These are phyloP conservation scores for Fusarium penzigii DNA, from an alignment of 2,329 filamentous ascomycete species.

Conservation along the genomic window DNA sequence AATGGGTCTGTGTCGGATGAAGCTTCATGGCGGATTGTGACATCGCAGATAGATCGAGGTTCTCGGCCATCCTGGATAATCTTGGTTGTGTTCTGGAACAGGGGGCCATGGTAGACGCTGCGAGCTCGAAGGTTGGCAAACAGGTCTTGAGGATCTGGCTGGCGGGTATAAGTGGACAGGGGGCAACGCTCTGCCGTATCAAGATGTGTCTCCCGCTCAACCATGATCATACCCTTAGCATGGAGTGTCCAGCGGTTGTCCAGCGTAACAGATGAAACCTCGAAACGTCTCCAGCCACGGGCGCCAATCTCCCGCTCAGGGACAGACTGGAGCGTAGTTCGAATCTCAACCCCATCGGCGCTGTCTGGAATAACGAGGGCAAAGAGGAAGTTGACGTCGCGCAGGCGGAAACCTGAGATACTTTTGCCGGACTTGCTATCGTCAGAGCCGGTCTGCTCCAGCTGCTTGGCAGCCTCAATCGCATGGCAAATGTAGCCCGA, in stretches of 20 bases:
- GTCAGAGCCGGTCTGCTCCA: not conserved
- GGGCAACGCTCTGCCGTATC: not conserved
- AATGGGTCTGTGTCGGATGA: too few relatives aligned
- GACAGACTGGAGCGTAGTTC: not conserved
- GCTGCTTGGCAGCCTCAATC: constrained; percentile 2
- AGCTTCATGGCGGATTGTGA: too few relatives aligned
- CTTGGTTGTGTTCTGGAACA: not conserved
- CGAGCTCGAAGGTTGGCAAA: not conserved
- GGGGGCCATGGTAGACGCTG: not conserved
- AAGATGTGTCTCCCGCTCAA: not conserved
- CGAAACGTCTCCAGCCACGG: not conserved
- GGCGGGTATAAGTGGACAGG: not conserved
- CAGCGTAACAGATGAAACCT: not conserved
- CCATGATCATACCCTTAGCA: not conserved
- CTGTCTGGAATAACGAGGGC: not conserved
- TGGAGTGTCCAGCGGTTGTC: constrained; percentile 1
- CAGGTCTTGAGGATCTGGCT: not conserved
- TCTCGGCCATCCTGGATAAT: not conserved
- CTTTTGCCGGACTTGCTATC: not conserved
- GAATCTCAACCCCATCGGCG: not conserved
- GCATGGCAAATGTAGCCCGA: constrained; percentile 2
- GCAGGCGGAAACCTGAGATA: not conserved
- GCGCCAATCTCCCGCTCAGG: not conserved
- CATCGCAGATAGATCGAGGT: too few relatives aligned
- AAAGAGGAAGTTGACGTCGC: not conserved